Conservation (phyloP, 148 eudicot species). For the Talinum fruticosum region DNA sequence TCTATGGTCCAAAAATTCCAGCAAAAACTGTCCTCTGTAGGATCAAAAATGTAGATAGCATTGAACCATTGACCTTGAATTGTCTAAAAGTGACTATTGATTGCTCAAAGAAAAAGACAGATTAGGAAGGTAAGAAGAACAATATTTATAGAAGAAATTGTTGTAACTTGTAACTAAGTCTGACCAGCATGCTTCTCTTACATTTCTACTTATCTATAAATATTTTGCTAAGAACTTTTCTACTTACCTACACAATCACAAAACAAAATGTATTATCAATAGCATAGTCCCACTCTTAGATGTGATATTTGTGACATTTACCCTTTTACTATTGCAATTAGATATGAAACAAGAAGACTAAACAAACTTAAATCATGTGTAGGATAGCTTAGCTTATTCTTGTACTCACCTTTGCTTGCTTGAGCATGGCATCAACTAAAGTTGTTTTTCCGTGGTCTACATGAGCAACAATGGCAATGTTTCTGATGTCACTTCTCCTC, state of each 20-base stretch:
- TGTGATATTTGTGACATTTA: neutral
- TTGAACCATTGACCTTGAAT: neutral
- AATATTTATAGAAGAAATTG: neutral
- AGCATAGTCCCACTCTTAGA: neutral
- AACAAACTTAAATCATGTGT: neutral
- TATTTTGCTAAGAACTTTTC: too few species aligned
- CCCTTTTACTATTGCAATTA: neutral
- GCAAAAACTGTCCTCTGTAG: neutral
- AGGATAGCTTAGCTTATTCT: neutral
- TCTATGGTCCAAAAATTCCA: neutral
- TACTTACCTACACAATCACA: neutral
- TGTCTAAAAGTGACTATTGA: neutral
- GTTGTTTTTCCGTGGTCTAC: slow-evolving; percentile 99
- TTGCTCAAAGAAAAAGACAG: neutral
- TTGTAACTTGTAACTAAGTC: neutral
- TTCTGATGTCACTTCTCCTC: slow-evolving; percentile 84
- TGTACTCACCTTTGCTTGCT: slow-evolving; percentile 78
- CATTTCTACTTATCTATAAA: too few species aligned
- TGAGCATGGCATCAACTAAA: slow-evolving; percentile 92
- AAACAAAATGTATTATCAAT: neutral
- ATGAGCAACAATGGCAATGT: slow-evolving; percentile 98
- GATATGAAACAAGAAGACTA: neutral
- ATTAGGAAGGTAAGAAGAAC: neutral
- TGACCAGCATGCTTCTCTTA: neutral
- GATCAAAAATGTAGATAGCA: neutral